Percentiles rank a stretch among this genome's conserved stretches.
Evolutionary conservation across 1,284 basidiomycete genomes (phyloP).

Genomic region (Entoloma clypeatum): DNA sequence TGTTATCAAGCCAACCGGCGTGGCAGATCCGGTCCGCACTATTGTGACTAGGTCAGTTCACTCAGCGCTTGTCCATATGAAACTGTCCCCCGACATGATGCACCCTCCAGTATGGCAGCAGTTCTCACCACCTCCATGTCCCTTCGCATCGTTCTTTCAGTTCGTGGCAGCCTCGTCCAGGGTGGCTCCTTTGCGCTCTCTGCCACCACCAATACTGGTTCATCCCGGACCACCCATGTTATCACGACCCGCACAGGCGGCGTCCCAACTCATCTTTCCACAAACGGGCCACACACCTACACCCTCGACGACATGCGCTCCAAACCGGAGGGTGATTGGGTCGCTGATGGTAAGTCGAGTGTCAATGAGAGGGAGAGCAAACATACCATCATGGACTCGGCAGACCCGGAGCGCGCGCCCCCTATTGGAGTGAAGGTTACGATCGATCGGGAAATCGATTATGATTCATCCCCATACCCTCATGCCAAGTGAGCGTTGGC

Average conservation of each 20-base stretch:
- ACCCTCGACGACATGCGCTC: constrained; percentile 61
- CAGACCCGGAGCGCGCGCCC: constrained; percentile 14
- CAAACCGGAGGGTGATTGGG: constrained; percentile 48
- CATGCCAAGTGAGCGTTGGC: constrained; percentile 16
- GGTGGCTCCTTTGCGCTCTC: constrained; percentile 70
- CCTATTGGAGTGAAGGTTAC: constrained; percentile 51
- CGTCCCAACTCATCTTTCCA: constrained; percentile 32
- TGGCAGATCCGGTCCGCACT: constrained; percentile 66
- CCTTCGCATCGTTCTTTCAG: constrained; percentile 75
- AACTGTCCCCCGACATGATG: background rate
- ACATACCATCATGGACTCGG: constrained; percentile 31
- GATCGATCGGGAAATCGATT: constrained; percentile 51
- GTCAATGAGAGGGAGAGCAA: constrained; percentile 40
- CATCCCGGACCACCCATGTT: constrained; percentile 47
- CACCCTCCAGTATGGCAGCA: constrained; percentile 60
- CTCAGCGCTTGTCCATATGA: background rate
- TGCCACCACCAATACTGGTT: constrained; percentile 36
- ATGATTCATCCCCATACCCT: constrained; percentile 31
- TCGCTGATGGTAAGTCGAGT: constrained; percentile 51
- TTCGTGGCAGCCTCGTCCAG: constrained; percentile 63
- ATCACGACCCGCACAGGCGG: constrained; percentile 44
- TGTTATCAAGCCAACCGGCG: constrained; percentile 61
- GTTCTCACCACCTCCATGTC: constrained; percentile 82
- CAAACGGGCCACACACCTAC: constrained; percentile 48
- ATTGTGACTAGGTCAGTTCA: constrained; percentile 56